Evolutionary conservation across 805 yeast species (phyloP).

Genomic region (Kuraishia floccosa): DNA sequence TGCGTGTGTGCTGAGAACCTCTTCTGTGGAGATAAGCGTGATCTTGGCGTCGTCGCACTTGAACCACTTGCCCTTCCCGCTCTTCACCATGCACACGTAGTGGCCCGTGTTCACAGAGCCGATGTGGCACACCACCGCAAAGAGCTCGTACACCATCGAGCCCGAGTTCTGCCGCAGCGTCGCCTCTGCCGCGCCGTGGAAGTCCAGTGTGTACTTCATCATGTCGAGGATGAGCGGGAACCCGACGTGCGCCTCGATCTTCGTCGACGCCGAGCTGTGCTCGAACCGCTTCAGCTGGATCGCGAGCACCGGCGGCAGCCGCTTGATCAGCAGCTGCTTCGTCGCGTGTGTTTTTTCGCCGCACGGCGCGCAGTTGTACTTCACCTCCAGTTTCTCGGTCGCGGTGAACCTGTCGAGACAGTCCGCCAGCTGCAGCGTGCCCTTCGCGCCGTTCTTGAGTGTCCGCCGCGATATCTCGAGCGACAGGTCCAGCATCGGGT

Average conservation of each 20-base stretch:
- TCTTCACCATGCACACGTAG: constrained; percentile 71
- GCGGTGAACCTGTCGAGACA: constrained; percentile 73
- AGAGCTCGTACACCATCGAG: constrained; percentile 60
- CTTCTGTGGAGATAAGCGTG: constrained; percentile 48
- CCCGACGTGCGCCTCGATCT: constrained; percentile 63
- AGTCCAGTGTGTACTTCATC: constrained; percentile 36
- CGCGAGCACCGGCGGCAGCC: constrained; percentile 67
- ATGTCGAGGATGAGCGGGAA: constrained; percentile 70
- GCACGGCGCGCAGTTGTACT: constrained; percentile 64
- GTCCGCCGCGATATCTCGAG: constrained; percentile 47
- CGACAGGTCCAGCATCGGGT: constrained; percentile 85
- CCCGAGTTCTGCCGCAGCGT: no score
- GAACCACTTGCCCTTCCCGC: constrained; percentile 72
- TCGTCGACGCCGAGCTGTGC: constrained; percentile 48
- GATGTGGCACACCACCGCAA: constrained; percentile 78
- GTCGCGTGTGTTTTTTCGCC: constrained; percentile 48
- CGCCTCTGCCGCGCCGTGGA: not conserved
- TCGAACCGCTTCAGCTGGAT: constrained; percentile 79
- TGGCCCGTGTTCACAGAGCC: constrained; percentile 97
- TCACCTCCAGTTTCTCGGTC: constrained; percentile 64
- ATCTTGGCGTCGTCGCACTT: constrained; percentile 86
- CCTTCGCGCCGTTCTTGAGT: constrained; percentile 8
- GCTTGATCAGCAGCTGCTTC: constrained; percentile 59
- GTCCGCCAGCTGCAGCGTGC: constrained; percentile 29
- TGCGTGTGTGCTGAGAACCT: constrained; percentile 64